Evolutionary conservation across 768 basidiomycete species (phyloP).

Genomic region (Tubosaeta sp.): DNA sequence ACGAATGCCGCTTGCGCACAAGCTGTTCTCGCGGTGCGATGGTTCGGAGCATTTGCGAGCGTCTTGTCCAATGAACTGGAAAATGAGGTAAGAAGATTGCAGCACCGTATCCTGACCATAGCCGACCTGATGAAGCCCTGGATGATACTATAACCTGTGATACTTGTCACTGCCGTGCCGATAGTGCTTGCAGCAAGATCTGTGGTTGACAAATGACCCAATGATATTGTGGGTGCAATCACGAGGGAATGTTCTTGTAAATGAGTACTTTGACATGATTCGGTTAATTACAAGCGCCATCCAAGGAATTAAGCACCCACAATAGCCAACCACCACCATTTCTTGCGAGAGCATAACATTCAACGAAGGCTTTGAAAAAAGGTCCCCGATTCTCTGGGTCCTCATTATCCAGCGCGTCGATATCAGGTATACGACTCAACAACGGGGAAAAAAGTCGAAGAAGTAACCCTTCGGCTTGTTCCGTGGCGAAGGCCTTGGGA

Average conservation of each 20-base stretch:
- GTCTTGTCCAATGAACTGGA: conserved; percentile 19
- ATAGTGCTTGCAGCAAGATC: conserved; percentile 50
- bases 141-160: conserved; percentile 43
- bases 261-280: conserved; percentile 11
- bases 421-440: conserved; percentile 13
- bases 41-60: conserved; percentile 11
- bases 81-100: conserved; percentile 10
- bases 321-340: conserved; percentile 21
- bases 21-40: conserved; percentile 11
- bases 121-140: conserved; percentile 37
- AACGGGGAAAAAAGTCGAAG: conserved; percentile 13
- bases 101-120: background rate
- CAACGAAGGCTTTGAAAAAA: conserved; percentile 10
- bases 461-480: conserved; percentile 16
- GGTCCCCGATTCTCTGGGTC: conserved; percentile 5
- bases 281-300: background rate
- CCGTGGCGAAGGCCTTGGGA: conserved; percentile 18
- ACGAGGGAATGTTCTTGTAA: conserved; percentile 24
- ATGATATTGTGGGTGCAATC: conserved; percentile 32
- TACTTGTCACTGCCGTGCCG: conserved; percentile 36
- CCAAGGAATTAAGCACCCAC: conserved; percentile 6
- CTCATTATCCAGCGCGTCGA: conserved; percentile 16
- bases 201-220: conserved; percentile 52
- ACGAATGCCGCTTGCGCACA: conserved; percentile 20
- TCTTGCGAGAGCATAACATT: conserved; percentile 21